Evolutionary conservation across 2,329 filamentous ascomycete species (phyloP), one percentile per base, ranked within the genome.

Genomic region (Volutella citrinella): DNA sequence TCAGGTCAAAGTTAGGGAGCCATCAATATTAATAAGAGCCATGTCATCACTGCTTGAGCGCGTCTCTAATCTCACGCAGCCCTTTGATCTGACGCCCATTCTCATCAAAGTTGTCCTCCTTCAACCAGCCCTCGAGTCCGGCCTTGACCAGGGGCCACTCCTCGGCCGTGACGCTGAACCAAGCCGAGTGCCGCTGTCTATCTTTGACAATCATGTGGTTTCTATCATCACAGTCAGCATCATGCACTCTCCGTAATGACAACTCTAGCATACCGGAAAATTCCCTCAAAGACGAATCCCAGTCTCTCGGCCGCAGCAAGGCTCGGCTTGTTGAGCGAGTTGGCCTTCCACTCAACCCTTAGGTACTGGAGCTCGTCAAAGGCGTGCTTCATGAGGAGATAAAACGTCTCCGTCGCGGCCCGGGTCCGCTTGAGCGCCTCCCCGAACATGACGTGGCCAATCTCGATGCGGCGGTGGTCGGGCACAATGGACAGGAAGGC

Each of bases 281-380:
- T 48, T 0, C 80, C 80, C 52, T 84, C 80, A 45, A 60, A 76
- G 0, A 54, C 54, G 45, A 82, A 84, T 0, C 80, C 80, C 8
- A 81, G 52, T 4, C 80, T 60, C 44, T 59, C 36, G 1, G 80
- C 80, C 0, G 80, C 78, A 5, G 66, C 59, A 11, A 66, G 59
- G 27, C 75, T 80, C 1, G 69, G 61, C 21, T 46, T 60, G 49
- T 84, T 84, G 10, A 78, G 57, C 12, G 64, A 45, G 49, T 83
- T 70, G 33, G 75, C 78, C 48, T 83, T 84, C 79, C 80, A 84
- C 53, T 82, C 78, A 5, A 80, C 68, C 7, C 80, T 63, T 5
- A 70, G 55, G 49, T 76, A 80, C 0, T 70, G 66, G 15, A 82
- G 51, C 3, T 66, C 63, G 5, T 74, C 49, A 44, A 83, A 76